Evolutionary conservation across 2,329 filamentous ascomycete species (phyloP).

Genomic region (Ophiocordyceps sinensis): DNA sequence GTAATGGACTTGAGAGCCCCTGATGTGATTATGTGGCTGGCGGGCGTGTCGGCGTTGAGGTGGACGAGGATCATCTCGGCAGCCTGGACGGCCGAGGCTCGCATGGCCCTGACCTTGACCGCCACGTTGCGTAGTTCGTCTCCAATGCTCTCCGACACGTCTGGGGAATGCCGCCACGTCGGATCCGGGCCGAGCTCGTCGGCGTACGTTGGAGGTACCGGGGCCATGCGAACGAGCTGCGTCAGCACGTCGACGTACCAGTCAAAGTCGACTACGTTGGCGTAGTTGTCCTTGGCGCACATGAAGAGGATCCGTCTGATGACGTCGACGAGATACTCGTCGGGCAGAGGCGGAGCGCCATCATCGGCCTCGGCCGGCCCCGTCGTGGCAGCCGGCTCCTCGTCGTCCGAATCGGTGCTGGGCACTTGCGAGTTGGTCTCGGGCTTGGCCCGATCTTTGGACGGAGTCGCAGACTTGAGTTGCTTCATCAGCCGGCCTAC

Average conservation of each 20-base stretch:
- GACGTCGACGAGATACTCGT: conserved; percentile 74
- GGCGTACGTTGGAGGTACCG: conserved; percentile 26
- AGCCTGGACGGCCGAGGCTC: conserved; percentile 65
- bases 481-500: conserved; percentile 82
- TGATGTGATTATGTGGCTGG: conserved; percentile 41
- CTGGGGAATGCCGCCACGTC: conserved; percentile 13
- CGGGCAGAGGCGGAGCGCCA: conserved; percentile 51
- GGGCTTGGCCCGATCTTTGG: conserved; percentile 27
- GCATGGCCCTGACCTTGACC: conserved; percentile 76
- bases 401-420: conserved; percentile 33
- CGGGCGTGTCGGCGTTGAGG: conserved; percentile 34
- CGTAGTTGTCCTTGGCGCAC: conserved; percentile 81
- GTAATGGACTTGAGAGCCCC: conserved; percentile 61
- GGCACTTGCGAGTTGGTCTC: conserved; percentile 30
- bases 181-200: conserved; percentile 18
- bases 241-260: conserved; percentile 92
- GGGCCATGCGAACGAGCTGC: conserved; percentile 65
- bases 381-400: conserved; percentile 28
- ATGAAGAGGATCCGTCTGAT: conserved; percentile 74
- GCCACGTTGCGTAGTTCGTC: conserved; percentile 79
- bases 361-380: conserved; percentile 17
- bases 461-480: conserved; percentile 50
- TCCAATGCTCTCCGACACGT: conserved; percentile 60
- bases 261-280: conserved; percentile 77
- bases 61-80: conserved; percentile 62